A percentile compares a stretch with the other conserved stretches of the same genome.
Conservation (phyloP, 2,329 filamentous ascomycete genomes). For the Elsinoe perseae region DNA sequence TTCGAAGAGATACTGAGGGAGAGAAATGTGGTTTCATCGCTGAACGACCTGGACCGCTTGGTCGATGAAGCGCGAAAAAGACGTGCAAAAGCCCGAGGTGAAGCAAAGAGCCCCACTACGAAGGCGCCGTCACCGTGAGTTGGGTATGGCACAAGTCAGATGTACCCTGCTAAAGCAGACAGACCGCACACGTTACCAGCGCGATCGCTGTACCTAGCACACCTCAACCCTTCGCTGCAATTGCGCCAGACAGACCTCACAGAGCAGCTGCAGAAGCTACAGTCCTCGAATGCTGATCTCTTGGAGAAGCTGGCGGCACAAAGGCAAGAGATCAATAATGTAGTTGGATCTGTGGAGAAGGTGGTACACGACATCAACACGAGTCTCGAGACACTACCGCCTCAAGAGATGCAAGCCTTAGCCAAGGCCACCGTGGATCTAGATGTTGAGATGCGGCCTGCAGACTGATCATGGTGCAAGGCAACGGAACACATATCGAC, state of each 20-base stretch:
- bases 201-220: slow-evolving; percentile 49
- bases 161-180: background rate
- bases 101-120: slow-evolving; percentile 31
- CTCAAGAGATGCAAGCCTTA: slow-evolving; percentile 25
- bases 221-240: slow-evolving; percentile 50
- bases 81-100: slow-evolving; percentile 38
- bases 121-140: slow-evolving; percentile 42
- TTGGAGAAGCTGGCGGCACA: slow-evolving; percentile 46
- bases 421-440: slow-evolving; percentile 26
- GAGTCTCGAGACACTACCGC: slow-evolving; percentile 35
- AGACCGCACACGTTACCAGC: slow-evolving; percentile 54
- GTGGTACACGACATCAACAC: slow-evolving; percentile 52
- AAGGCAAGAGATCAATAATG: slow-evolving; percentile 48
- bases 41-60: slow-evolving; percentile 55
- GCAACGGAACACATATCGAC: background rate
- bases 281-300: slow-evolving; percentile 47
- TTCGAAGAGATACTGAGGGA: slow-evolving; percentile 55
- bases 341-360: slow-evolving; percentile 48
- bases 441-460: slow-evolving; percentile 25
- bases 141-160: background rate
- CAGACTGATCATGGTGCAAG: slow-evolving; percentile 11
- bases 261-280: slow-evolving; percentile 42
- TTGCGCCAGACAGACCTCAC: slow-evolving; percentile 44
- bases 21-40: slow-evolving; percentile 47
- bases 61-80: slow-evolving; percentile 51